Percentiles rank a stretch among this genome's conserved stretches.
Evolutionary conservation across 257 asterid species (phyloP).

Genomic region (Nemophila menziesii): DNA sequence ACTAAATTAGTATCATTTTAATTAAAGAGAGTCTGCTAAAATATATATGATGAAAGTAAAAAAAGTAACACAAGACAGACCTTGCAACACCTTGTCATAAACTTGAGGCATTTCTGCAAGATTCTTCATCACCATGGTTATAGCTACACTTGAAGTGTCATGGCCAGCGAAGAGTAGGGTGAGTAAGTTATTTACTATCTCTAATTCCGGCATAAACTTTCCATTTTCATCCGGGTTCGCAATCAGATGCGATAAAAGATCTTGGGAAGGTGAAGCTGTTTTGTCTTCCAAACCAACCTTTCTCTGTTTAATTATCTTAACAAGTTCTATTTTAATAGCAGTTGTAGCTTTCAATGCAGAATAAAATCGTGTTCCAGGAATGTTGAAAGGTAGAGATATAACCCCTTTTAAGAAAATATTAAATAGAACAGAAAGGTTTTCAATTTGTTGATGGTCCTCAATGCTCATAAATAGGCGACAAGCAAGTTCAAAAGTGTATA

Average conservation of each 20-base stretch:
- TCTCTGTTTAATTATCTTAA: background rate
- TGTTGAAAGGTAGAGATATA: background rate
- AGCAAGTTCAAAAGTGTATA: conserved; percentile 9
- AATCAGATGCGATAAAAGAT: conserved; percentile 3
- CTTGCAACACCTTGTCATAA: conserved; percentile 36
- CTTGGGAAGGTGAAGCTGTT: conserved; percentile 3
- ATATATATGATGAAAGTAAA: too few species aligned
- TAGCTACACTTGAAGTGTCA: conserved; percentile 37
- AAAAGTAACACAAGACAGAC: too few species aligned
- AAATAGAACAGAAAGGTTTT: background rate
- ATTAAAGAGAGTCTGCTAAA: too few species aligned
- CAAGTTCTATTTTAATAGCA: background rate
- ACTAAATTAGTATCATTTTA: too few species aligned
- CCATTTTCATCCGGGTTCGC: background rate
- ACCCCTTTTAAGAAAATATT: conserved; percentile 2
- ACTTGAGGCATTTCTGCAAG: conserved; percentile 42
- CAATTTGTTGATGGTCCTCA: conserved; percentile 1
- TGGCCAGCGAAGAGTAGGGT: conserved; percentile 47
- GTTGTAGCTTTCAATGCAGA: background rate
- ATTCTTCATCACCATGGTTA: conserved; percentile 34
- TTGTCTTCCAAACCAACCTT: background rate
- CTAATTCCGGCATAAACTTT: background rate
- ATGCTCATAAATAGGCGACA: conserved; percentile 10
- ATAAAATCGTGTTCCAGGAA: conserved; percentile 3
- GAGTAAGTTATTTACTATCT: conserved; percentile 30